Conservation (phyloP, 768 basidiomycete species). For the Trametes elegans region DNA sequence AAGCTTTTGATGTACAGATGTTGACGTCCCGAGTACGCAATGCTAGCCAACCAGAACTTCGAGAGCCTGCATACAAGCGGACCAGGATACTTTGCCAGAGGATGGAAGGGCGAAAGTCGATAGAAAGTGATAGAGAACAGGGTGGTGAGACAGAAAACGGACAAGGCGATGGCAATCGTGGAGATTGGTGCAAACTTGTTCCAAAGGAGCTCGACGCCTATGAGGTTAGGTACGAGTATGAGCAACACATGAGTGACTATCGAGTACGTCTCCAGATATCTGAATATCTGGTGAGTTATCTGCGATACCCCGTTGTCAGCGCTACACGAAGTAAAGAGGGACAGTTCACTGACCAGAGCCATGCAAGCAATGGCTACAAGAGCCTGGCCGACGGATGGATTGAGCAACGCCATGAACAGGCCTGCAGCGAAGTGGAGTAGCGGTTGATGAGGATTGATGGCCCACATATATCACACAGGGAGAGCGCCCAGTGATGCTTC, state of each 20-base stretch:
- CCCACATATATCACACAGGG: no score
- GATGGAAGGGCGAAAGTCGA: slow-evolving; percentile 39
- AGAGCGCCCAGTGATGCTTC: no score
- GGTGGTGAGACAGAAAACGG: neutral
- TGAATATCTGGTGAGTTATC: slow-evolving; percentile 3
- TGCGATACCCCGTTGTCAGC: neutral
- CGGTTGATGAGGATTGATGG: no score
- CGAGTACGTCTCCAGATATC: neutral
- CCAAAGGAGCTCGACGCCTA: neutral
- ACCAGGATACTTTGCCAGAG: slow-evolving; percentile 37
- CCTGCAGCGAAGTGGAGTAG: no score
- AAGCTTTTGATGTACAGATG: slow-evolving; percentile 31
- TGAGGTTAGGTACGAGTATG: neutral
- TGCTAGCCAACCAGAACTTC: slow-evolving; percentile 28
- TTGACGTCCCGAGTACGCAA: slow-evolving; percentile 26
- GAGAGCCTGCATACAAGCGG: slow-evolving; percentile 29
- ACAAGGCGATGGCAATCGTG: neutral
- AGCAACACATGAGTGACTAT: neutral
- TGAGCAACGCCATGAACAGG: no score
- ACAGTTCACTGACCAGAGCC: no score
- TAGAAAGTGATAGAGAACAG: slow-evolving; percentile 32
- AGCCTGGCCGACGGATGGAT: no score
- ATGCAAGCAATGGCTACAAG: no score
- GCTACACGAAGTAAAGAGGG: neutral
- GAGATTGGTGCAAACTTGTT: neutral